Base-by-base conservation (phyloP, 768 basidiomycete genomes). In the Tricholoma sp. region DNA sequence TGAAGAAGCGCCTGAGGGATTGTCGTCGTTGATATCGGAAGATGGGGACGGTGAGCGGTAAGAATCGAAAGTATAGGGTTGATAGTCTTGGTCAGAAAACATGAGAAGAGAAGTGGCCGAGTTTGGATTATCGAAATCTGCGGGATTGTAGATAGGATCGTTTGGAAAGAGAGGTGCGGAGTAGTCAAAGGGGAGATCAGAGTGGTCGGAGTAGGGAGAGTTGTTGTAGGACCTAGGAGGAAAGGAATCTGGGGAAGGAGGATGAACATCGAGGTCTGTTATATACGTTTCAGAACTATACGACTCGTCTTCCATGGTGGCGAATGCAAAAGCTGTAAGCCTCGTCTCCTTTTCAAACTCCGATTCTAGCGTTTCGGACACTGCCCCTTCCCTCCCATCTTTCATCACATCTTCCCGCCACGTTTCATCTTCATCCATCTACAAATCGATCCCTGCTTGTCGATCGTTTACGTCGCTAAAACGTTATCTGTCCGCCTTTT, bases 81-180 rank as follows among this genome's bases (percentile, higher is more conserved):
- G 57, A 63, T 64, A 33, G 50, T 42, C 54, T 2, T 71, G 66
- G 49, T 72, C 73, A 2, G 24, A 24, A 68, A 86, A 84, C 72
- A 87, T 80, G 61, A 90, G 76, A 10, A 84, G 76, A 20, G 71
- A 71, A 45, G 68, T 65, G 28, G 68, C 63, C 32, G 78, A 71
- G 56, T 76, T 68, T 17, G 86, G 84, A 4, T 72, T 64, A 72
- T 91, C 89, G 76, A 82, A 91, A 55, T 90, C 85, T 29, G 80
- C 69, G 4, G 89, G 89, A 66, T 91, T 83, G 79, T 91, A 91
- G 54, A 62, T 54, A 67, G 65, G 70, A 39, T 80, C 75, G 54
- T 79, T 79, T 31, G 74, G 74, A 39, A 86, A 80, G 54, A 78
- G 79, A 56, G 72, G 75, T 17, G 88, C 36, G 0, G 24, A 24